Evolutionary conservation across 2,329 filamentous ascomycete species (phyloP).

Genomic region (Metarhizium sp.): DNA sequence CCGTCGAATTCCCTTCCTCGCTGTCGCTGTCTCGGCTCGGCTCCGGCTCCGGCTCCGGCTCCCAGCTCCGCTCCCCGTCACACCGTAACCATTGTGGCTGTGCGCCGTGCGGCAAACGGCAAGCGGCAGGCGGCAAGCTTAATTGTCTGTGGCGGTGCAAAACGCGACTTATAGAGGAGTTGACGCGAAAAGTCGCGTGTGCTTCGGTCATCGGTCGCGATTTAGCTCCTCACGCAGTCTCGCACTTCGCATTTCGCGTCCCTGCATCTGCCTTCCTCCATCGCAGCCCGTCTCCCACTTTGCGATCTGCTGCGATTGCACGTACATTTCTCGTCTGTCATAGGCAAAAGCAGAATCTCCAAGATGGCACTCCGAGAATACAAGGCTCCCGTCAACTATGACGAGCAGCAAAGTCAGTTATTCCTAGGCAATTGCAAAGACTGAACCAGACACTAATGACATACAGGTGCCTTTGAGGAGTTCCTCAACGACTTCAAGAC

Average conservation of each 20-base stretch:
- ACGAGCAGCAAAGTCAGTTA: slow-evolving; percentile 66
- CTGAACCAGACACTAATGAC: neutral
- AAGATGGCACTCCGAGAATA: slow-evolving; percentile 80
- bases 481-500: slow-evolving; percentile 88
- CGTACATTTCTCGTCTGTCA: neutral
- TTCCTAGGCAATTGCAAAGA: neutral
- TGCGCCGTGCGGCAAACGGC: too few relatives aligned
- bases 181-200: slow-evolving; percentile 26
- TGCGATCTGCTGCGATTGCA: slow-evolving; percentile 6
- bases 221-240: neutral
- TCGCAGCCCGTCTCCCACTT: slow-evolving; percentile 9
- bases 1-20: too few relatives aligned
- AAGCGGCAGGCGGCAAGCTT: neutral
- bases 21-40: too few relatives aligned
- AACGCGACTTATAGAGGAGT: slow-evolving; percentile 8
- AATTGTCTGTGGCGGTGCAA: slow-evolving; percentile 14
- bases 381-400: slow-evolving; percentile 75
- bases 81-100: neutral
- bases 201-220: neutral
- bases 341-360: slow-evolving; percentile 7
- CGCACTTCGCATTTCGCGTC: slow-evolving; percentile 6
- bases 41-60: too few relatives aligned
- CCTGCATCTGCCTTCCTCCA: neutral
- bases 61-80: neutral
- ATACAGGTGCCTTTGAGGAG: slow-evolving; percentile 67